Evolutionary conservation across 345 rosid species (phyloP).

Genomic region (Stellera chamaejasme): DNA sequence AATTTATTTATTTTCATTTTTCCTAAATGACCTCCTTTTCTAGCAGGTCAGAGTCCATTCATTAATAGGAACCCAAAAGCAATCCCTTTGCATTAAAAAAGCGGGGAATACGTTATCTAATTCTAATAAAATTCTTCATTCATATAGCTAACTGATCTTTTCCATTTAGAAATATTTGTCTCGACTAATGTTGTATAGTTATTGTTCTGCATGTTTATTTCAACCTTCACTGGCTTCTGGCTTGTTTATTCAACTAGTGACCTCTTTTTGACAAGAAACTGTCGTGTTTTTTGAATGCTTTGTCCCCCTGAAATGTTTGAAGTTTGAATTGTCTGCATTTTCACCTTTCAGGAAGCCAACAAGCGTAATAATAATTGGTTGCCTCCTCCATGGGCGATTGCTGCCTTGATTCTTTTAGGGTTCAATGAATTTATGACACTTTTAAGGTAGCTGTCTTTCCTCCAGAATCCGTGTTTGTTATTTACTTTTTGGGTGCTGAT

Average conservation of each 20-base stretch:
- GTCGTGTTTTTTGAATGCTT: background rate
- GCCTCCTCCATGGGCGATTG: constrained; percentile 99
- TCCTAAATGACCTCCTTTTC: background rate
- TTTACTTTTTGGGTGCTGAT: constrained; percentile 2
- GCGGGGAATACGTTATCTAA: background rate
- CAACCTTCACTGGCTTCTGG: background rate
- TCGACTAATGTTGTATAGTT: background rate
- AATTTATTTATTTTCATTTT: background rate
- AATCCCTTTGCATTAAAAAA: background rate
- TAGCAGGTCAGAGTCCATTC: too few species aligned
- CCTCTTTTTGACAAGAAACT: background rate
- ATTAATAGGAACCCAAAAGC: background rate
- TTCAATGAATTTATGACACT: constrained; percentile 99
- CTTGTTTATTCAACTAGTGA: background rate
- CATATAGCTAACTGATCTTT: background rate
- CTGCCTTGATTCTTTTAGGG: constrained; percentile 72
- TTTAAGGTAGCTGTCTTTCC: constrained; percentile 45
- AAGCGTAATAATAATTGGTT: constrained; percentile 91
- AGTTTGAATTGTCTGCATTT: constrained; percentile 2
- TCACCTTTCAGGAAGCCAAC: constrained; percentile 82
- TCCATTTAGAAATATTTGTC: background rate
- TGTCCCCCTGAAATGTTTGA: background rate
- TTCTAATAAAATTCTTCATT: background rate
- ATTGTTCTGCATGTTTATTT: background rate
- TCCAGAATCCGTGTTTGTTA: too few species aligned